phyloP scores from a whole-genome alignment of 257 asterid genomes.

The Solanum chmielewskii region DNA sequence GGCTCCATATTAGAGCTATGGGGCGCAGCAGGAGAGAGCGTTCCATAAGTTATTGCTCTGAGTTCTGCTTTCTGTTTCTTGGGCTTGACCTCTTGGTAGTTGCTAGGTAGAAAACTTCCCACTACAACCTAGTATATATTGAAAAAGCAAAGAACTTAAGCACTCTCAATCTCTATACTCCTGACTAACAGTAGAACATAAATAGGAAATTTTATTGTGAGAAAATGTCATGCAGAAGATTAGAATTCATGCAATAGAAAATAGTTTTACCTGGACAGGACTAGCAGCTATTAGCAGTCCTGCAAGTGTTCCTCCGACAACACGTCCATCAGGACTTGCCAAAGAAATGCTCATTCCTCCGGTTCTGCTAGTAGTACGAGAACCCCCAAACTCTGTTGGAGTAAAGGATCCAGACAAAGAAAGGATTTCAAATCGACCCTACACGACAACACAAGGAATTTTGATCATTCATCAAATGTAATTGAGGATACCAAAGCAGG shows the following conservation, averaged over 20 bases:
- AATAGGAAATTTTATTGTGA: background rate
- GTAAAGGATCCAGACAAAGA: conserved; percentile 69
- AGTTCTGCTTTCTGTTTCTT: conserved; percentile 46
- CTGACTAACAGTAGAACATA: background rate
- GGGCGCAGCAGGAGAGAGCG: conserved; percentile 12
- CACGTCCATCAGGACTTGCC: conserved; percentile 86
- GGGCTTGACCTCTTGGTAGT: conserved; percentile 40
- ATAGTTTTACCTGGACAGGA: conserved; percentile 51
- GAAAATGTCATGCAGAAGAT: no score
- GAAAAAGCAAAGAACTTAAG: background rate
- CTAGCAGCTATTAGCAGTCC: conserved; percentile 68
- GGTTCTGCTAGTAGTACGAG: conserved; percentile 31
- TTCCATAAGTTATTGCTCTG: conserved; percentile 3
- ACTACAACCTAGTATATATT: conserved; percentile 44
- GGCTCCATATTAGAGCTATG: conserved; percentile 19
- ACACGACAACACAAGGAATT: background rate
- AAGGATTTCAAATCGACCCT: conserved; percentile 66
- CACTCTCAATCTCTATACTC: background rate
- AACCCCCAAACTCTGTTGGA: conserved; percentile 51
- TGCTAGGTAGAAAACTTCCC: conserved; percentile 68
- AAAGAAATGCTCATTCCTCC: conserved; percentile 67
- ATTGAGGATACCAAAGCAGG: background rate
- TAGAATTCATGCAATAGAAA: background rate
- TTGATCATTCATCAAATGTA: background rate
- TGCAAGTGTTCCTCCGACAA: conserved; percentile 68